phyloP scores from a whole-genome alignment of 2,329 filamentous ascomycete species.

The Penicillium nordicum region DNA sequence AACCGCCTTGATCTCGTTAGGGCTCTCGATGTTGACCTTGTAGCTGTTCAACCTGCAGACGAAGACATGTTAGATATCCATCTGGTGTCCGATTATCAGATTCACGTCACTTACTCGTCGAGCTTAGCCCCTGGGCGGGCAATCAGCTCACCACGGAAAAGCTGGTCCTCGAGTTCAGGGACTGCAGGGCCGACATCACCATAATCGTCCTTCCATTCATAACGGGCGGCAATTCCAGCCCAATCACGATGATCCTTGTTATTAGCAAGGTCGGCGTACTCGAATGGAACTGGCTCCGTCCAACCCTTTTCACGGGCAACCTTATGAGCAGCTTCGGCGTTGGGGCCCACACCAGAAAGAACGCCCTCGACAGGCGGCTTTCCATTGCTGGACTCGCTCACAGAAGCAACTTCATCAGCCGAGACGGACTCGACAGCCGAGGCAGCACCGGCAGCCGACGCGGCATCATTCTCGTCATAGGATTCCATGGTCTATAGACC shows the following conservation, averaged over 20 bases:
- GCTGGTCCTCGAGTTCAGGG: constrained; percentile 66
- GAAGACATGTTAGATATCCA: neutral
- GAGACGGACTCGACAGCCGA: neutral
- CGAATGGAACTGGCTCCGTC: constrained; percentile 35
- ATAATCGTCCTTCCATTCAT: constrained; percentile 80
- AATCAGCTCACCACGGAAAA: constrained; percentile 62
- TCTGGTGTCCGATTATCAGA: too few species aligned
- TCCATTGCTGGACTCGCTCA: neutral
- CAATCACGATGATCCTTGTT: constrained; percentile 38
- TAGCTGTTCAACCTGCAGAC: constrained; percentile 11
- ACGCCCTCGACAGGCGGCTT: neutral
- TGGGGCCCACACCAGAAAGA: constrained; percentile 4
- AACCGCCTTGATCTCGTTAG: constrained; percentile 6
- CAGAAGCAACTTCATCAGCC: neutral
- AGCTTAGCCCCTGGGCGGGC: constrained; percentile 60
- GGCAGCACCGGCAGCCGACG: neutral
- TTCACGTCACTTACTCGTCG: constrained; percentile 50
- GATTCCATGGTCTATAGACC: neutral
- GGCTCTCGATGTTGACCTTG: constrained; percentile 11
- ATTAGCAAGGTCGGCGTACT: constrained; percentile 35
- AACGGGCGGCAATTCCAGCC: constrained; percentile 61
- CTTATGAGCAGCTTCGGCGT: constrained; percentile 16
- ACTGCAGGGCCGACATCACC: constrained; percentile 78
- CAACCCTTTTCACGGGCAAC: constrained; percentile 41
- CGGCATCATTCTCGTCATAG: neutral